A percentile compares a stretch with the other conserved stretches of the same genome.
Evolutionary conservation across 352 stramenopile species (phyloP).

Genomic region (Globisporangium splendens): DNA sequence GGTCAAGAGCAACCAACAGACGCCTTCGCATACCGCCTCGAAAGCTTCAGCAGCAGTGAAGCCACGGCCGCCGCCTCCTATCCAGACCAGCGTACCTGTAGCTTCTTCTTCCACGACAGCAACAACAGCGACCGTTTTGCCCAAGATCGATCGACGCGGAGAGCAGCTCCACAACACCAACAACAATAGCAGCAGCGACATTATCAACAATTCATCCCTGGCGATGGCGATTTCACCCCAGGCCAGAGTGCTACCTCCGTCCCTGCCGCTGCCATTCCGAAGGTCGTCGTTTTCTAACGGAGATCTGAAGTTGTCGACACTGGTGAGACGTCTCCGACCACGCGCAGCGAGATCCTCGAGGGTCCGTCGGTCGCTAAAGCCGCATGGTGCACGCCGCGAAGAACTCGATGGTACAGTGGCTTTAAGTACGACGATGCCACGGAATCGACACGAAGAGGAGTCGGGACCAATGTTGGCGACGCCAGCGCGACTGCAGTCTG

Average conservation of each 20-base stretch:
- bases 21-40: neutral
- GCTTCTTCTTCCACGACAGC: neutral
- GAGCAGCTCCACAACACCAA: slow-evolving; percentile 3
- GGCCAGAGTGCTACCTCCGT: slow-evolving; percentile 17
- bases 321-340: slow-evolving; percentile 32
- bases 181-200: slow-evolving; percentile 17
- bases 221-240: slow-evolving; percentile 26
- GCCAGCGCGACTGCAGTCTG: slow-evolving; percentile 33
- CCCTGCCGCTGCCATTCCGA: slow-evolving; percentile 3
- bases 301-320: slow-evolving; percentile 5
- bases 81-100: neutral
- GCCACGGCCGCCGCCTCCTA: neutral
- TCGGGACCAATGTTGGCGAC: slow-evolving; percentile 9
- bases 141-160: slow-evolving; percentile 27
- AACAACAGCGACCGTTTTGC: slow-evolving; percentile 25
- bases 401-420: neutral
- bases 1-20: neutral
- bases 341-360: slow-evolving; percentile 20
- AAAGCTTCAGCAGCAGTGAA: neutral
- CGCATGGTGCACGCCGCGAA: slow-evolving; percentile 56
- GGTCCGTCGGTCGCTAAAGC: slow-evolving; percentile 26
- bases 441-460: slow-evolving; percentile 4
- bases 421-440: too few species aligned
- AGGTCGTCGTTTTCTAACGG: neutral
- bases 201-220: slow-evolving; percentile 10